Conservation (phyloP, 192 early-diverging fungal species). For the Linnemannia elongata region DNA sequence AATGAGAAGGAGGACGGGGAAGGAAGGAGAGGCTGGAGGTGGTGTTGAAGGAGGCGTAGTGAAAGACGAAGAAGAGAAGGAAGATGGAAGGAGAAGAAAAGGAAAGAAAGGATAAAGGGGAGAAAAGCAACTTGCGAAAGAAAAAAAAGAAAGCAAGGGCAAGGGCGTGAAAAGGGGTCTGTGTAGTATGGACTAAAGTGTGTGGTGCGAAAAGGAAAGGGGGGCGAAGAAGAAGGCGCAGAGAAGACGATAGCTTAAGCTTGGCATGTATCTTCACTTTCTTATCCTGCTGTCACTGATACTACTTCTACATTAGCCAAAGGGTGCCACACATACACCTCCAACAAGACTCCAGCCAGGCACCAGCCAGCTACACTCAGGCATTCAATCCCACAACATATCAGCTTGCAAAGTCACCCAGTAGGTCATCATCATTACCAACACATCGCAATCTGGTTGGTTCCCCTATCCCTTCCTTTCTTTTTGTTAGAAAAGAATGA, state of each 20-base stretch:
- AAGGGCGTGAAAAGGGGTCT: neutral
- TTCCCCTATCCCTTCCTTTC: neutral
- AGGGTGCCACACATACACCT: no score
- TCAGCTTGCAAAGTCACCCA: neutral
- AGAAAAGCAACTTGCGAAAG: neutral
- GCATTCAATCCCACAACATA: neutral
- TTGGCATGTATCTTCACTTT: no score
- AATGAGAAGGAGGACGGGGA: neutral
- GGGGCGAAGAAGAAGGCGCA: neutral
- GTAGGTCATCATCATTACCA: no score
- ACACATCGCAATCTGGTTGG: neutral
- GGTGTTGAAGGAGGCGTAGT: neutral
- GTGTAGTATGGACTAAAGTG: neutral
- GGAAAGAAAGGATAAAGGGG: neutral
- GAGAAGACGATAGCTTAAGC: no score
- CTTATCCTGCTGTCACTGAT: no score
- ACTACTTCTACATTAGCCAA: no score
- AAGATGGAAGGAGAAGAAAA: neutral
- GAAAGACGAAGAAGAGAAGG: neutral
- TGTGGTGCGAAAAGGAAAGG: neutral
- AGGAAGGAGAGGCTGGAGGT: neutral
- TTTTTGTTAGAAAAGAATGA: no score
- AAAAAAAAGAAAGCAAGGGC: neutral
- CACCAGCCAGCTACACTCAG: neutral
- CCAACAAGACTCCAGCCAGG: no score